Evolutionary conservation across 1,139 yeast genomes (phyloP).

Genomic region (Williopsis jadinii): DNA sequence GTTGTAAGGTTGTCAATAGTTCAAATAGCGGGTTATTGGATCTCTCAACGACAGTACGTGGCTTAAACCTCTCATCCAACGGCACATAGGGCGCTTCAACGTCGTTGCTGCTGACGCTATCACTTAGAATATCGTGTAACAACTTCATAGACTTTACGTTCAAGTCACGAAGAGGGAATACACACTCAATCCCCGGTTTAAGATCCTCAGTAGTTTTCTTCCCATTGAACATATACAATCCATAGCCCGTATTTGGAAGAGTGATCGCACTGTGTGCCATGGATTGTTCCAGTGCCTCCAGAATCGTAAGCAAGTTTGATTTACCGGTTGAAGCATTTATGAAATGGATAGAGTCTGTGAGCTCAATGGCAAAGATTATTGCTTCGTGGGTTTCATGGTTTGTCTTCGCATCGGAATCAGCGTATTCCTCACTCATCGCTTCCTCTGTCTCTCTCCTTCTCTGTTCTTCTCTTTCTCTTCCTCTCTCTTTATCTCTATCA

Average conservation of each 20-base stretch:
- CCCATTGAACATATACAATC: conserved; percentile 56
- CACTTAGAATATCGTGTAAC: conserved; percentile 27
- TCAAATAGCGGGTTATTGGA: conserved; percentile 24
- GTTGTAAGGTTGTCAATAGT: conserved; percentile 29
- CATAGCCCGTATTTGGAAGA: conserved; percentile 58
- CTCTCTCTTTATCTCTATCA: not conserved
- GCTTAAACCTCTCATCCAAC: conserved; percentile 15
- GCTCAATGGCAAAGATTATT: conserved; percentile 52
- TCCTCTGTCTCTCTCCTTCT: not conserved
- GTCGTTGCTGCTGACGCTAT: conserved; percentile 22
- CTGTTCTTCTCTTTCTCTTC: not conserved
- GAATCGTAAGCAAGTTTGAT: conserved; percentile 43
- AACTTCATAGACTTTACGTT: conserved; percentile 33
- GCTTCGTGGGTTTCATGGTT: conserved; percentile 50
- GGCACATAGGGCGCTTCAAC: conserved; percentile 17
- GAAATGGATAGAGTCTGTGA: conserved; percentile 42
- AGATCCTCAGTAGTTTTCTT: conserved; percentile 17
- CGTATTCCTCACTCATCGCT: not conserved
- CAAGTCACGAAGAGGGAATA: conserved; percentile 33
- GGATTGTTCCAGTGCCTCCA: conserved; percentile 46
- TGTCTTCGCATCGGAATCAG: not conserved
- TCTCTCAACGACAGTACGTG: conserved; percentile 13
- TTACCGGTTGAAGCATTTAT: conserved; percentile 31
- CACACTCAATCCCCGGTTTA: conserved; percentile 27
- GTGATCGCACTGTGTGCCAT: conserved; percentile 54